Percentiles rank a stretch among this genome's conserved stretches.
These are phyloP conservation scores for Phycomyces nitens DNA, from an alignment of 192 early-diverging fungal species.

Conservation along the genomic window DNA sequence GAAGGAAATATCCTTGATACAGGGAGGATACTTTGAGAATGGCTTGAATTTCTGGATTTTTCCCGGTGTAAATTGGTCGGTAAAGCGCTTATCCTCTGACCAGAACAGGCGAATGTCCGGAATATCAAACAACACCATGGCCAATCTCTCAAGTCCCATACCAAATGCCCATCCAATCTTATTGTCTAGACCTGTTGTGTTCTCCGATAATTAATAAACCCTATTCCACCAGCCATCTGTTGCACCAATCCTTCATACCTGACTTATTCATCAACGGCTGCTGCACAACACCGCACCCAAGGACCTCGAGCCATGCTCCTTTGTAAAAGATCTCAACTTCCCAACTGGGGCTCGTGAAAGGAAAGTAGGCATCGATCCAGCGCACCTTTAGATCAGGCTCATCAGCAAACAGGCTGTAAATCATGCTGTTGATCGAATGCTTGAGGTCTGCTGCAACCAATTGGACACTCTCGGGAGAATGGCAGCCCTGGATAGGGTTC, in stretches of 20 bases:
- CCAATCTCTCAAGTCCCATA: constrained; percentile 92
- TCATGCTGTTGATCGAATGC: constrained; percentile 79
- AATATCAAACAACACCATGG: constrained; percentile 93
- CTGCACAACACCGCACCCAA: constrained; percentile 89
- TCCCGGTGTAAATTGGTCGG: constrained; percentile 71
- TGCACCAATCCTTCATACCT: constrained; percentile 35
- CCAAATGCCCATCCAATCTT: constrained; percentile 97
- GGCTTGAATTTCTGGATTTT: constrained; percentile 74
- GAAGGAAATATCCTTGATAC: constrained; percentile 94
- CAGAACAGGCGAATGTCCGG: constrained; percentile 97
- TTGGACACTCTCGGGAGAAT: constrained; percentile 55
- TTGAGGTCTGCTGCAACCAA: constrained; percentile 70
- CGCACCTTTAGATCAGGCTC: constrained; percentile 73
- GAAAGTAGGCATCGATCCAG: constrained; percentile 94
- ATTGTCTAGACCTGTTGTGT: constrained; percentile 49
- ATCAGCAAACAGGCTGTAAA: constrained; percentile 63
- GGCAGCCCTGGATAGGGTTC: constrained; percentile 76
- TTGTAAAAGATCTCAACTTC: constrained; percentile 94
- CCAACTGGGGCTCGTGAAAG: constrained; percentile 94
- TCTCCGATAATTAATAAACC: background rate
- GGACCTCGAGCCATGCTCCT: constrained; percentile 92
- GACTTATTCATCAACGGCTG: constrained; percentile 77
- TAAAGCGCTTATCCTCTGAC: constrained; percentile 84
- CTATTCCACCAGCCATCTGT: background rate
- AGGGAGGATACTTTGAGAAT: constrained; percentile 88